phyloP scores from a whole-genome alignment of 2,329 filamentous ascomycete genomes.

The Monilinia vaccinii-corymbosi region DNA sequence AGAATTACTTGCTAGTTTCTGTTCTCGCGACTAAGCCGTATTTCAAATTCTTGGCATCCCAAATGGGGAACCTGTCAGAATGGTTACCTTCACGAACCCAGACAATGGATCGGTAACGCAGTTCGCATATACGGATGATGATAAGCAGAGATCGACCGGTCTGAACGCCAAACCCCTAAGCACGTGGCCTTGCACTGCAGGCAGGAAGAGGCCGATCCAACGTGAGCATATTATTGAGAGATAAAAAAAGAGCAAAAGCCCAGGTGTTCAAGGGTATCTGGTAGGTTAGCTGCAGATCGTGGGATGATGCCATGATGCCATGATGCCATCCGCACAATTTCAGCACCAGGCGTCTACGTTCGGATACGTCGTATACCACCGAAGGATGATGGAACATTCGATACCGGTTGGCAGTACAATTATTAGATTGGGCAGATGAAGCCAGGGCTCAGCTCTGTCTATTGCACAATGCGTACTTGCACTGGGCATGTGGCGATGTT shows the following conservation, averaged over 20 bases:
- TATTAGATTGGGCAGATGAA: background rate
- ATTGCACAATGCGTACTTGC: background rate
- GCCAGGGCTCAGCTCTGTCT: background rate
- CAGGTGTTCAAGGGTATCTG: background rate
- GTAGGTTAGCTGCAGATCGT: background rate
- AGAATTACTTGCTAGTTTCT: conserved; percentile 4
- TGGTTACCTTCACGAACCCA: background rate
- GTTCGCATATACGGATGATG: background rate
- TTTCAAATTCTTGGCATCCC: background rate
- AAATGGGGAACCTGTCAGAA: background rate
- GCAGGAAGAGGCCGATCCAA: background rate
- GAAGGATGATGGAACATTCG: conserved; percentile 8
- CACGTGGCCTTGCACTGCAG: conserved; percentile 1
- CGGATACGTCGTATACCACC: background rate
- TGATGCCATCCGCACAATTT: conserved; percentile 1
- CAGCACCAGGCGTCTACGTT: background rate
- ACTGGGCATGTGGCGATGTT: background rate
- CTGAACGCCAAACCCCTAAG: background rate
- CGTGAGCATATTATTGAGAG: background rate
- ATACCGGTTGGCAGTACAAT: background rate
- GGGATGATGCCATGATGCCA: background rate
- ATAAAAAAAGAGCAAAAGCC: background rate
- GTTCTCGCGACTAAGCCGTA: background rate
- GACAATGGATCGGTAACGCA: background rate
- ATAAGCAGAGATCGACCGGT: background rate